These are phyloP conservation scores for Carallia pectinifolia DNA, from an alignment of 345 rosid species.

Conservation along the genomic window DNA sequence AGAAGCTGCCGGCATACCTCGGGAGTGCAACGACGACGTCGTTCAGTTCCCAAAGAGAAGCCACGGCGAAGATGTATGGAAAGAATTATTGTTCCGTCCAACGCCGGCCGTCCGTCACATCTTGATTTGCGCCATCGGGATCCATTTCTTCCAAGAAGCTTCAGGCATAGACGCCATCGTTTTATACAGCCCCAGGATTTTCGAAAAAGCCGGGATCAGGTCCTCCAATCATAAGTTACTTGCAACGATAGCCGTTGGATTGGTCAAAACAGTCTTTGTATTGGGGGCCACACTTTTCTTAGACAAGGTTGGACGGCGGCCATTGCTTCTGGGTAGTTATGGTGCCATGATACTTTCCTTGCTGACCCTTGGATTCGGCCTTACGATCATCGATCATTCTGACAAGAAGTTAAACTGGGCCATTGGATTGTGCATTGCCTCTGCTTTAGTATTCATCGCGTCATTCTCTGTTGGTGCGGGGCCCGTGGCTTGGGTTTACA, in stretches of 20 bases:
- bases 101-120: slow-evolving; percentile 68
- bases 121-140: slow-evolving; percentile 60
- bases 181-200: slow-evolving; percentile 77
- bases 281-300: slow-evolving; percentile 67
- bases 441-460: slow-evolving; percentile 60
- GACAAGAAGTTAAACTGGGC: slow-evolving; percentile 59
- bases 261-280: slow-evolving; percentile 59
- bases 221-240: slow-evolving; percentile 43
- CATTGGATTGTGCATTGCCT: slow-evolving; percentile 44
- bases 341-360: slow-evolving; percentile 67
- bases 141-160: slow-evolving; percentile 84
- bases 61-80: slow-evolving; percentile 71
- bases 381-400: slow-evolving; percentile 48
- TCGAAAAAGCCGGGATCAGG: slow-evolving; percentile 66
- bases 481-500: slow-evolving; percentile 80
- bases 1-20: slow-evolving; percentile 73
- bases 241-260: slow-evolving; percentile 80
- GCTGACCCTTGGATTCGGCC: slow-evolving; percentile 38
- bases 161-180: slow-evolving; percentile 88
- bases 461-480: slow-evolving; percentile 86
- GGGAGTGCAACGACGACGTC: slow-evolving; percentile 66
- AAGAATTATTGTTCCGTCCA: slow-evolving; percentile 56
- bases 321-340: slow-evolving; percentile 61
- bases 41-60: slow-evolving; percentile 39
- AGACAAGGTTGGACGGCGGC: slow-evolving; percentile 73